These are phyloP conservation scores for Amanita phalloides DNA, from an alignment of 768 basidiomycete genomes.

Conservation along the genomic window DNA sequence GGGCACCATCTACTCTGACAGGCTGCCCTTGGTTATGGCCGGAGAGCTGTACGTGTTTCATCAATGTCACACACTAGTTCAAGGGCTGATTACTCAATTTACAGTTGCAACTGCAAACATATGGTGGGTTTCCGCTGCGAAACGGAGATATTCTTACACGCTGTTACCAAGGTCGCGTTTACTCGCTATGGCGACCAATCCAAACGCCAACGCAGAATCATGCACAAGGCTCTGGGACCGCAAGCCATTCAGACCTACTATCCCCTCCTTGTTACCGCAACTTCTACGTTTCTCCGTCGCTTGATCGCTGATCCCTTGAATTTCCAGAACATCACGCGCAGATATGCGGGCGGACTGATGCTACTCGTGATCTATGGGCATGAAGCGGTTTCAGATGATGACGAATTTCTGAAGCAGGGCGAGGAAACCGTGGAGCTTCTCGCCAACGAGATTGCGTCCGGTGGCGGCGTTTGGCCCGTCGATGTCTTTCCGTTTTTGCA, in stretches of 20 bases:
- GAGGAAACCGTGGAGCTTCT: conserved; percentile 33
- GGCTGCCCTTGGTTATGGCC: conserved; percentile 57
- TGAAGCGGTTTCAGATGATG: conserved; percentile 23
- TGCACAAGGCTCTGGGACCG: conserved; percentile 51
- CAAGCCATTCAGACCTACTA: conserved; percentile 44
- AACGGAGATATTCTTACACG: neutral
- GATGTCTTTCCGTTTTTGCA: conserved; percentile 40
- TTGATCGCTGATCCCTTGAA: conserved; percentile 34
- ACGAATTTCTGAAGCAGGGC: conserved; percentile 28
- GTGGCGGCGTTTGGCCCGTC: conserved; percentile 38
- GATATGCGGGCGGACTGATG: conserved; percentile 51
- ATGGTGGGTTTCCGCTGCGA: conserved; percentile 30
- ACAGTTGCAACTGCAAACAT: conserved; percentile 53
- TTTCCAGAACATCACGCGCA: conserved; percentile 25
- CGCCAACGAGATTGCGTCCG: conserved; percentile 28
- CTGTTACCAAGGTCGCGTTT: conserved; percentile 40
- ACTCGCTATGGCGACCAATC: conserved; percentile 53
- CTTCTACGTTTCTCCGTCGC: conserved; percentile 43
- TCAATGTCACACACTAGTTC: conserved; percentile 2
- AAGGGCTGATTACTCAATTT: conserved; percentile 9
- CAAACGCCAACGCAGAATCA: conserved; percentile 55
- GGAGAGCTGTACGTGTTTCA: conserved; percentile 49
- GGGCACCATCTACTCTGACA: conserved; percentile 67
- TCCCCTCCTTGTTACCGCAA: conserved; percentile 46
- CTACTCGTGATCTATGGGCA: conserved; percentile 57